Conservation (phyloP, 2,329 filamentous ascomycete genomes). For the Verticillium tricorpus region DNA sequence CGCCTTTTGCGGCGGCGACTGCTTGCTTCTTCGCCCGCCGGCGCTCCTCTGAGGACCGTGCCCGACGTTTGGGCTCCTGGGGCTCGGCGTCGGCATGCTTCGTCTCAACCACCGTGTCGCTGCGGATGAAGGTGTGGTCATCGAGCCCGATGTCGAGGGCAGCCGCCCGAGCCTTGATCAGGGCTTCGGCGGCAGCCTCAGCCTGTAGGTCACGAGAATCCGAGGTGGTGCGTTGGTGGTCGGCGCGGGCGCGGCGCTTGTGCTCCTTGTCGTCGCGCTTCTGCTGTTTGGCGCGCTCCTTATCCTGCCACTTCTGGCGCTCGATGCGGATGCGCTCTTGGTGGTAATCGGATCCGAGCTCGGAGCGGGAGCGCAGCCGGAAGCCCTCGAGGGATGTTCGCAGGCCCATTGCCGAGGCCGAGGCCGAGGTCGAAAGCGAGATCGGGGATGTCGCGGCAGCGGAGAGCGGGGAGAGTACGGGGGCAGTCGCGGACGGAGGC, state of each 20-base stretch:
- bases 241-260: slow-evolving; percentile 48
- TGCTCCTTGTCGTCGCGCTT: slow-evolving; percentile 57
- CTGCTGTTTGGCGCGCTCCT: slow-evolving; percentile 57
- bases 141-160: slow-evolving; percentile 15
- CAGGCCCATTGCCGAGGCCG: slow-evolving; percentile 42
- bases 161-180: slow-evolving; percentile 3
- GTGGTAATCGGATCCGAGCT: slow-evolving; percentile 48
- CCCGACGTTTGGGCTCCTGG: not conserved
- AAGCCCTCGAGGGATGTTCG: slow-evolving; percentile 58
- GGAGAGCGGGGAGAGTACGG: slow-evolving; percentile 17
- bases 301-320: slow-evolving; percentile 59
- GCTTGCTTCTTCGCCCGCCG: not conserved
- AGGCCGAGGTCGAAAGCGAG: slow-evolving; percentile 32
- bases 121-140: not conserved
- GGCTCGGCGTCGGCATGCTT: not conserved
- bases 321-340: slow-evolving; percentile 56
- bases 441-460: slow-evolving; percentile 17
- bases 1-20: not conserved
- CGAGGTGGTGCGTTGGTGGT: slow-evolving; percentile 18
- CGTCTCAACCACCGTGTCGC: slow-evolving; percentile 17
- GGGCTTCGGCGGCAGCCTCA: slow-evolving; percentile 41
- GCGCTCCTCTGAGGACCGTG: not conserved
- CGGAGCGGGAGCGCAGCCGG: slow-evolving; percentile 56
- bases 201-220: slow-evolving; percentile 51
- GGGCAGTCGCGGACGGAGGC: slow-evolving; percentile 21